Evolutionary conservation across 805 yeast species (phyloP).

Genomic region (Lipomyces chichibuensis): DNA sequence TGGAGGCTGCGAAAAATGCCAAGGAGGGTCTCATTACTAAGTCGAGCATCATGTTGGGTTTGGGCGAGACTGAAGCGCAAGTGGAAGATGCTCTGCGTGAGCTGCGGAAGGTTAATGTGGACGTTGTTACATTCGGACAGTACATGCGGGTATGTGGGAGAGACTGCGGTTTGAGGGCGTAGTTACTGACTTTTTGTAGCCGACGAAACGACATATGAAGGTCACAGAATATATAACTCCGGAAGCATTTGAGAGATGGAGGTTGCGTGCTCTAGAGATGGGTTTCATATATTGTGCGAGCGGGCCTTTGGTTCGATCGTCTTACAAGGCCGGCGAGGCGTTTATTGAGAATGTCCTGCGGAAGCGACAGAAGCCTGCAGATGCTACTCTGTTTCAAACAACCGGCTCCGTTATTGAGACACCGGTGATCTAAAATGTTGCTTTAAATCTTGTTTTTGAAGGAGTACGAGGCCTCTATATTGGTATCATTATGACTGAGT

Average conservation of each 20-base stretch:
- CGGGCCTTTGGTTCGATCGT: constrained; percentile 95
- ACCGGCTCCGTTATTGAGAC: constrained; percentile 4
- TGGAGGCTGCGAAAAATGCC: constrained; percentile 76
- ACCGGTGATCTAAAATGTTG: neutral
- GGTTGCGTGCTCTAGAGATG: constrained; percentile 74
- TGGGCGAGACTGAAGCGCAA: constrained; percentile 95
- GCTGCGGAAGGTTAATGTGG: constrained; percentile 75
- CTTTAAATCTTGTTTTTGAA: constrained; percentile 1
- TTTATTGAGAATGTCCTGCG: constrained; percentile 91
- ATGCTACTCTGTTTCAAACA: neutral
- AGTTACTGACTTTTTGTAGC: constrained; percentile 67
- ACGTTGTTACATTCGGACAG: constrained; percentile 97
- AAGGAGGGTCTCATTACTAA: constrained; percentile 81
- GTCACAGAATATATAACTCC: constrained; percentile 95
- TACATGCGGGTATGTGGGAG: constrained; percentile 48
- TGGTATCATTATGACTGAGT: neutral
- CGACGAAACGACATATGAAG: constrained; percentile 97
- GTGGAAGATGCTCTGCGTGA: constrained; percentile 72
- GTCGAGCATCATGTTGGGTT: constrained; percentile 93
- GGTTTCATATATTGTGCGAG: constrained; percentile 97
- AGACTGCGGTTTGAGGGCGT: neutral
- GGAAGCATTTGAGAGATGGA: constrained; percentile 94
- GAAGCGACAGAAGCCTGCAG: constrained; percentile 53
- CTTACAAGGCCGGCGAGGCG: constrained; percentile 98
- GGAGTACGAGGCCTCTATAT: neutral